Evolutionary conservation across 495 filamentous ascomycete species (phyloP).

Genomic region (Sordaria brevicollis): DNA sequence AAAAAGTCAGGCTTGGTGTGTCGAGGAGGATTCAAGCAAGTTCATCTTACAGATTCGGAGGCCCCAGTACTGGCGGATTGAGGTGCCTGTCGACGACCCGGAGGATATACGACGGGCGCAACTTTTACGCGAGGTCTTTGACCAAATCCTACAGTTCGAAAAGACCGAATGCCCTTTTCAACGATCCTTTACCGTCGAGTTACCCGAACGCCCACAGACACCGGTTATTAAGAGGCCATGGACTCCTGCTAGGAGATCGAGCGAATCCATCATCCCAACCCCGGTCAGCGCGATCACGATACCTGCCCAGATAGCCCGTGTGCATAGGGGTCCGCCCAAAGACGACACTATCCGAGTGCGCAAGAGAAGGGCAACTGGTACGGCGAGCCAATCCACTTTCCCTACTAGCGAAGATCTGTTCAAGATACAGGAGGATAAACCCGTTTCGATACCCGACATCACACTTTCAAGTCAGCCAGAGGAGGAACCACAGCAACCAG

Average conservation of each 20-base stretch:
- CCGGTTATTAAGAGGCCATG: conserved; percentile 60
- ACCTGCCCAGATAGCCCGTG: conserved; percentile 12
- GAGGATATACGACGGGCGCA: conserved; percentile 51
- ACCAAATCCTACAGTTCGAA: conserved; percentile 68
- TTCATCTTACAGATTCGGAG: conserved; percentile 73
- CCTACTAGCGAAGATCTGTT: not conserved
- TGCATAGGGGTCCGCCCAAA: conserved; percentile 6
- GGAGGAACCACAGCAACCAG: not conserved
- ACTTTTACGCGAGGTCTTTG: conserved; percentile 58
- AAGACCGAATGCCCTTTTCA: conserved; percentile 80
- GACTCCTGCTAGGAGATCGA: conserved; percentile 46
- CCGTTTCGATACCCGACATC: not conserved
- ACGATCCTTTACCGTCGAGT: conserved; percentile 59
- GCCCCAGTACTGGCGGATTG: conserved; percentile 81
- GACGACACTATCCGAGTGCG: not conserved
- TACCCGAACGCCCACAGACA: conserved; percentile 58
- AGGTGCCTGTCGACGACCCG: conserved; percentile 53
- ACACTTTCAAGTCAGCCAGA: not conserved
- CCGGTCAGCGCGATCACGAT: conserved; percentile 8
- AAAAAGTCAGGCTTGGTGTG: conserved; percentile 86
- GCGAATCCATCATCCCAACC: conserved; percentile 12
- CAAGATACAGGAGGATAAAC: not conserved
- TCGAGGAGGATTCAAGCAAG: conserved; percentile 66
- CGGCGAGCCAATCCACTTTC: not conserved
- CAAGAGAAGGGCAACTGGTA: not conserved